Base-by-base conservation (phyloP, 129 eudicot species). In the Sambucus nigra region DNA sequence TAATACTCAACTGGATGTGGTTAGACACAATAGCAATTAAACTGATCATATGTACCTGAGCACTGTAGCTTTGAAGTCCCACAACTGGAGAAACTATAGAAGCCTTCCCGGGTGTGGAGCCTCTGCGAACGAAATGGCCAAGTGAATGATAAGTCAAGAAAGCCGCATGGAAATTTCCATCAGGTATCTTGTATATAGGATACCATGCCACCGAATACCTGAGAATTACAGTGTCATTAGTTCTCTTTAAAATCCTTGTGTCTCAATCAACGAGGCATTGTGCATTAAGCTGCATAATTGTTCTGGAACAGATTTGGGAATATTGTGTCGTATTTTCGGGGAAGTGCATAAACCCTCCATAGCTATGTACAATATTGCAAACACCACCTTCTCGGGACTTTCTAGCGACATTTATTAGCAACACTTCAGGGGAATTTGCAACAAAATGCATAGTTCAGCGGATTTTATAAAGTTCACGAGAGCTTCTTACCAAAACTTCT, bases 131-230 rank as follows among this genome's bases (percentile, higher is more conserved):
- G 31, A 58, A 40, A 59, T 63, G 61, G 47, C 76, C 67, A 35
- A 71, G 67, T 41, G 76, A 71, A 64, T 71, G 76, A 47, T 71
- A 71, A 26, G 76, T 71, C 56, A 71, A 45, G 49, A 71, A 71
- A 42, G 76, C 67, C 3, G 76, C 76, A 50, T 71, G 71, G 20
- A 71, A 20, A 17, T 57, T 71, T 6, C 71, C 76, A 26, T 64
- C 76, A 13, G 76, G 76, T 54, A 71, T 64, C 46, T 67, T 71
- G 45, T 71, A 71, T 25, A 71, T 44, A 1, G 76, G 76, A 24
- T 71, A 71, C 76, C 76, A 71, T 22, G 76, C 76, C 40, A 71
- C 76, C 16, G 76, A 71, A 51, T 22, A 71, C 76, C 76, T 71
- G 76, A 27, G 57, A 60, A 51, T 40, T 33, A 32, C 8, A 20